phyloP scores from a whole-genome alignment of 495 filamentous ascomycete genomes.

The Neohortaea acidophila region DNA sequence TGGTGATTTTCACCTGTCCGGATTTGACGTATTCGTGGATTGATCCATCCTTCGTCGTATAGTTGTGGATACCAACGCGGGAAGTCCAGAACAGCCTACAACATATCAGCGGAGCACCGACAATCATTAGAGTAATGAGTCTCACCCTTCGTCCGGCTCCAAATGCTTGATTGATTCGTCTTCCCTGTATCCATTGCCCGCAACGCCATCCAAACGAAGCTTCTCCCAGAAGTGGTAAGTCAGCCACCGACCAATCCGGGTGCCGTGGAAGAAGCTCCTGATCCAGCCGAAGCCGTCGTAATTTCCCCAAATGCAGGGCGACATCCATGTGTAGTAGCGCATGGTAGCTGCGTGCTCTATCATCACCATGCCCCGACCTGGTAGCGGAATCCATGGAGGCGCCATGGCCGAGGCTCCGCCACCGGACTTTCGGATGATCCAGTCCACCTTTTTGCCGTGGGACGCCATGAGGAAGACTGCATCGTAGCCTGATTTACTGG shows the following conservation, averaged over 20 bases:
- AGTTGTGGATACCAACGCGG: too few species aligned
- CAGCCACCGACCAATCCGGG: slow-evolving; percentile 49
- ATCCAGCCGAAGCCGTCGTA: slow-evolving; percentile 34
- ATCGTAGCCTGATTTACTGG: slow-evolving; percentile 65
- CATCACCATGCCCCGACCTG: slow-evolving; percentile 29
- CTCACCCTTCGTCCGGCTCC: too few species aligned
- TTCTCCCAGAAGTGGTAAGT: slow-evolving; percentile 14
- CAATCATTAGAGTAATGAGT: too few species aligned
- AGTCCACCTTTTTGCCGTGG: slow-evolving; percentile 51
- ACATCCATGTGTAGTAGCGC: slow-evolving; percentile 49
- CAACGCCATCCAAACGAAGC: background rate
- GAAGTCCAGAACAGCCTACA: too few species aligned
- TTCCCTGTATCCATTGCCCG: too few species aligned
- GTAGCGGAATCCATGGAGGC: slow-evolving; percentile 46
- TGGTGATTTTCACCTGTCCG: too few species aligned
- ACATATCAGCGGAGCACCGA: too few species aligned
- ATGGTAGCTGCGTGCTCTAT: slow-evolving; percentile 51
- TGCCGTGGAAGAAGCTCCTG: slow-evolving; percentile 48
- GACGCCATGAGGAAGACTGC: slow-evolving; percentile 53
- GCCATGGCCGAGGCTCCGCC: slow-evolving; percentile 62
- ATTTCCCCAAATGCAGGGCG: slow-evolving; percentile 46
- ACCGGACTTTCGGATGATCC: slow-evolving; percentile 69
- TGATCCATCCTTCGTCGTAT: too few species aligned
- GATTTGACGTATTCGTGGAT: too few species aligned
- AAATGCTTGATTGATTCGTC: too few species aligned